Percentiles rank a stretch among this genome's conserved stretches.
Conservation (phyloP, 768 basidiomycete genomes). For the Leucosporidium yakuticum region DNA sequence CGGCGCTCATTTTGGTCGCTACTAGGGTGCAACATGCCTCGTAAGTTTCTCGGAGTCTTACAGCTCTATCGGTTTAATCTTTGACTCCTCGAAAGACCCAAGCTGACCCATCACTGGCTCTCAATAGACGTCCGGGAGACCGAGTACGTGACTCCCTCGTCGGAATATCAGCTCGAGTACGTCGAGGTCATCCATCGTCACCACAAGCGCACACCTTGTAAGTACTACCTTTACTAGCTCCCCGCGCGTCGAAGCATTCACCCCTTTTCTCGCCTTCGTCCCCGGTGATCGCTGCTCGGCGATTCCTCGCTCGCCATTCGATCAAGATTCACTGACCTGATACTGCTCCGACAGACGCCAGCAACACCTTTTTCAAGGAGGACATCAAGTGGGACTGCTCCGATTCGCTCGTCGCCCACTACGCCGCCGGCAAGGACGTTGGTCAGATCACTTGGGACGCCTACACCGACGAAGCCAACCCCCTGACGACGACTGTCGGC, state of each 20-base stretch:
- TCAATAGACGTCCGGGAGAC: conserved; percentile 24
- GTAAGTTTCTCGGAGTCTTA: no score
- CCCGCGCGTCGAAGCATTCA: no score
- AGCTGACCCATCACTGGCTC: no score
- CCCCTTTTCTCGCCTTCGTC: no score
- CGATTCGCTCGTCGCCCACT: not conserved
- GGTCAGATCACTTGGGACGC: not conserved
- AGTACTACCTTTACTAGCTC: no score
- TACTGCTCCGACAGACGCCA: conserved; percentile 14
- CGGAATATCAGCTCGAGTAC: conserved; percentile 35
- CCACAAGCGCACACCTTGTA: conserved; percentile 33
- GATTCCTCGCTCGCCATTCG: no score
- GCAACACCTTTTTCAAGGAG: conserved; percentile 39
- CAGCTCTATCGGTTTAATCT: no score
- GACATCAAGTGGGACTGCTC: conserved; percentile 27
- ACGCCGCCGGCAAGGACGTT: not conserved
- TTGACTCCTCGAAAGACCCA: no score
- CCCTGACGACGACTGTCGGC: not conserved
- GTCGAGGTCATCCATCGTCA: conserved; percentile 40
- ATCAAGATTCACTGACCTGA: no score
- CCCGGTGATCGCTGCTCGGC: no score
- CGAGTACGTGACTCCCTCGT: conserved; percentile 31
- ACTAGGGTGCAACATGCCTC: conserved; percentile 34
- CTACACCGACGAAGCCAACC: not conserved
- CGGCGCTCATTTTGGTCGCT: not conserved